A percentile compares a stretch with the other conserved stretches of the same genome.
These are phyloP conservation scores for Dictyostelium purpureum DNA, from an alignment of 78 protist genomes.

Conservation along the genomic window DNA sequence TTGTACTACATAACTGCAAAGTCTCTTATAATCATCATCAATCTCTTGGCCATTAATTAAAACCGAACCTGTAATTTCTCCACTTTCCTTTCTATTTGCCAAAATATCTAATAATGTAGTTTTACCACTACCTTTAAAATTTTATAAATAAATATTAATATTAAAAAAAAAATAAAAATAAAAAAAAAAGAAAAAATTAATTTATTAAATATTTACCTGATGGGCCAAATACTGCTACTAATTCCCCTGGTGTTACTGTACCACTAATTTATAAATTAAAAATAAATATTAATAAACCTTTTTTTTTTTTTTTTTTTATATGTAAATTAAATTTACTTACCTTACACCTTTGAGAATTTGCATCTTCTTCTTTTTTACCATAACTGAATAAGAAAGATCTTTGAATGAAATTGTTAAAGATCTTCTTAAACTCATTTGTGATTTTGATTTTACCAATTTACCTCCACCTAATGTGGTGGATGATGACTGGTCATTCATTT, in stretches of 20 bases:
- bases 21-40: constrained; percentile 60
- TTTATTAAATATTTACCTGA: constrained; percentile 42
- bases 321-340: too few relatives aligned
- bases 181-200: background rate
- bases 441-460: constrained; percentile 48
- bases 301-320: too few relatives aligned
- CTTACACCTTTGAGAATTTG: constrained; percentile 29
- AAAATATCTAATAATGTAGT: constrained; percentile 75
- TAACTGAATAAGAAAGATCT: constrained; percentile 35
- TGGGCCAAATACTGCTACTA: constrained; percentile 78
- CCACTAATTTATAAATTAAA: too few relatives aligned
- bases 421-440: constrained; percentile 24
- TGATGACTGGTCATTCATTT: background rate
- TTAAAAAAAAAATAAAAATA: background rate
- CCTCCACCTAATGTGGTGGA: background rate
- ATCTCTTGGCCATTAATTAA: constrained; percentile 46
- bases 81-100: constrained; percentile 59
- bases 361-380: constrained; percentile 37
- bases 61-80: constrained; percentile 32
- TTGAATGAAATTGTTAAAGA: constrained; percentile 28
- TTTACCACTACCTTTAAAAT: constrained; percentile 48
- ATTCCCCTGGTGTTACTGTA: constrained; percentile 54
- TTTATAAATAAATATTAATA: background rate
- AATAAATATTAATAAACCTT: too few relatives aligned
- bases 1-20: constrained; percentile 82